phyloP scores from a whole-genome alignment of 2,329 filamentous ascomycete species.

The Didymella lethalis region DNA sequence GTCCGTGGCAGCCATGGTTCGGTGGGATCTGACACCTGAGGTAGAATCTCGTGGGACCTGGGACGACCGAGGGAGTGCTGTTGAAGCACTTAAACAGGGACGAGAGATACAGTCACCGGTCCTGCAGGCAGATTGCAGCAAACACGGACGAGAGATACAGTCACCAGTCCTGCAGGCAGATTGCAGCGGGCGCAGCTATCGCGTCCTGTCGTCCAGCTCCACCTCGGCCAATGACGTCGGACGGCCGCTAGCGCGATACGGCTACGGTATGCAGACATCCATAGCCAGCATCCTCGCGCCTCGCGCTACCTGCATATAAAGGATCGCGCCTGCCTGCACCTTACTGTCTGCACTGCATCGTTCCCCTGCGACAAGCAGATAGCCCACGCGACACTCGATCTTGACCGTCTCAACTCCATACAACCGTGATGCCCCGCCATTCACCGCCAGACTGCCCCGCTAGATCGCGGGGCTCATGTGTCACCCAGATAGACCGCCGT shows the following conservation, averaged over 20 bases:
- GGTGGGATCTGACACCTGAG: too few relatives aligned
- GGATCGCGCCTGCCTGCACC: neutral
- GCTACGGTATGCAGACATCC: neutral
- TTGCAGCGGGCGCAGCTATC: too few relatives aligned
- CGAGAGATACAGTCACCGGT: too few relatives aligned
- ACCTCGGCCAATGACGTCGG: conserved; percentile 17
- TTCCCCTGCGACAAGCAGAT: conserved; percentile 3
- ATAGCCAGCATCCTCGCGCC: neutral
- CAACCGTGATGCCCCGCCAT: conserved; percentile 29
- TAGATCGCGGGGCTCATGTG: conserved; percentile 30
- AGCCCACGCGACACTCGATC: conserved; percentile 12
- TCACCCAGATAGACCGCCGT: conserved; percentile 5
- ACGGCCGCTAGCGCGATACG: conserved; percentile 8
- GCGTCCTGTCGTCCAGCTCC: neutral
- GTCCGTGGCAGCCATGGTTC: neutral
- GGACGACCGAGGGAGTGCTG: neutral
- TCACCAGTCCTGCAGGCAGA: neutral
- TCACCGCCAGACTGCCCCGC: conserved; percentile 22
- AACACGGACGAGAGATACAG: too few relatives aligned
- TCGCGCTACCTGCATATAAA: conserved; percentile 11
- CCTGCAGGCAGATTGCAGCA: neutral
- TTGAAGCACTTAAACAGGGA: too few relatives aligned
- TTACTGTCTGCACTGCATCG: conserved; percentile 2
- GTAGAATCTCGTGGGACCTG: too few relatives aligned
- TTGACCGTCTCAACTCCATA: conserved; percentile 7